A percentile compares a stretch with the other conserved stretches of the same genome.
Conservation (phyloP, 2,329 filamentous ascomycete genomes). For the Phaeophleospora eucalypticola region DNA sequence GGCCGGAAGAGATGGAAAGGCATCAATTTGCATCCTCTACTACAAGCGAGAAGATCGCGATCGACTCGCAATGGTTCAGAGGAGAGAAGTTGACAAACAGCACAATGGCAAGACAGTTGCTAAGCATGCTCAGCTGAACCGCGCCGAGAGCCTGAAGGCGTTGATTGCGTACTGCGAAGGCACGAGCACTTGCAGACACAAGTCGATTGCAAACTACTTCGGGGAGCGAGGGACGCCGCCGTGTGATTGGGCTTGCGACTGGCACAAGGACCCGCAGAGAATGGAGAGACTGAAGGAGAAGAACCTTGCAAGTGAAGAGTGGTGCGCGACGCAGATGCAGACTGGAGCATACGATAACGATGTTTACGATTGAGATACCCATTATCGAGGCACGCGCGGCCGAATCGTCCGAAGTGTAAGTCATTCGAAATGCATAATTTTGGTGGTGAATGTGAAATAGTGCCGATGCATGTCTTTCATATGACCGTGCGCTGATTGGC, state of each 20-base stretch:
- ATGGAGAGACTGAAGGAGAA: conserved; percentile 43
- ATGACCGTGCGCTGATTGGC: neutral
- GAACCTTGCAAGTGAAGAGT: conserved; percentile 47
- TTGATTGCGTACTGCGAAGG: conserved; percentile 80
- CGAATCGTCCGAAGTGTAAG: neutral
- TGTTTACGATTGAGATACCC: conserved; percentile 1
- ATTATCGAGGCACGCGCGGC: neutral
- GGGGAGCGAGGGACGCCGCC: conserved; percentile 50
- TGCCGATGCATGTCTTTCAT: neutral
- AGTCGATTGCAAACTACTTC: conserved; percentile 71
- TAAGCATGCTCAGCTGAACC: conserved; percentile 38
- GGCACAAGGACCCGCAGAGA: conserved; percentile 42
- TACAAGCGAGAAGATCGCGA: conserved; percentile 86
- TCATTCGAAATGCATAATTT: neutral
- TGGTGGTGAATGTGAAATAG: neutral
- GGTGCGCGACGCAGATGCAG: conserved; percentile 46
- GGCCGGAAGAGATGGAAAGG: conserved; percentile 84
- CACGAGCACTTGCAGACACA: conserved; percentile 68
- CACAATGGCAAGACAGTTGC: conserved; percentile 26
- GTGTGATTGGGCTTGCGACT: conserved; percentile 49
- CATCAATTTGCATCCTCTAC: conserved; percentile 81
- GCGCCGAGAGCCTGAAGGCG: conserved; percentile 46
- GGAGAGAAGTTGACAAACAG: conserved; percentile 39
- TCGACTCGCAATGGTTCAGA: conserved; percentile 57
- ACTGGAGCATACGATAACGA: conserved; percentile 36